Evolutionary conservation across 306 rosid species (phyloP), one percentile per base, ranked within the genome.

Genomic region (Rubus parviflorus): DNA sequence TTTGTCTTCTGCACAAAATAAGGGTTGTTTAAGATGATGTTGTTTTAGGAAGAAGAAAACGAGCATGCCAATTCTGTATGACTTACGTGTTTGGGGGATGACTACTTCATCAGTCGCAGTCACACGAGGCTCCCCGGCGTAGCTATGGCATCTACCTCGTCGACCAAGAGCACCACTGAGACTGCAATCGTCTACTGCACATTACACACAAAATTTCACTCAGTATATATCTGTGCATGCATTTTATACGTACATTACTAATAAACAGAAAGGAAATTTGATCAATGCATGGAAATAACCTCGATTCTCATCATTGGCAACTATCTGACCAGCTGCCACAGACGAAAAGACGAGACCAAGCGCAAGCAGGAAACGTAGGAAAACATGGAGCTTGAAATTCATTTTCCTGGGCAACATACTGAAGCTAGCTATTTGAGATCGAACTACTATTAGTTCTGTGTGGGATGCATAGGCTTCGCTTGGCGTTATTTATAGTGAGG

Each of bases 321-420:
- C 66, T 20, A 53, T 1, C 30, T 23, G 20, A 8, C 6, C 69
- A 73, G 54, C 53, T 4, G 54, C 77, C 77, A 42, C 77, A 7
- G 54, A 35, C 1, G 54, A 56, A 57, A 20, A 12, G 40, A 73
- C 12, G 67, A 73, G 54, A 56, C 47, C 69, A 1, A 64, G 22
- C 11, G 14, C 46, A 64, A 64, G 22, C 23, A 64, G 22, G 45
- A 64, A 12, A 64, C 23, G 3, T 61, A 61, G 13, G 47, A 64
- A 38, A 37, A 64, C 69, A 64, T 35, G 42, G 9, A 58, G 64
- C 64, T 61, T 61, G 40, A 38, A 64, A 38, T 23, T 64, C 69
- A 64, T 37, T 8, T 64, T 64, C 46, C 23, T 64, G 69, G 69
- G 69, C 47, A 64, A 64, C 68, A 63, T 37, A 35, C 22, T 37